Base-by-base conservation (phyloP, 306 rosid species). In the Cucumis cinereus region DNA sequence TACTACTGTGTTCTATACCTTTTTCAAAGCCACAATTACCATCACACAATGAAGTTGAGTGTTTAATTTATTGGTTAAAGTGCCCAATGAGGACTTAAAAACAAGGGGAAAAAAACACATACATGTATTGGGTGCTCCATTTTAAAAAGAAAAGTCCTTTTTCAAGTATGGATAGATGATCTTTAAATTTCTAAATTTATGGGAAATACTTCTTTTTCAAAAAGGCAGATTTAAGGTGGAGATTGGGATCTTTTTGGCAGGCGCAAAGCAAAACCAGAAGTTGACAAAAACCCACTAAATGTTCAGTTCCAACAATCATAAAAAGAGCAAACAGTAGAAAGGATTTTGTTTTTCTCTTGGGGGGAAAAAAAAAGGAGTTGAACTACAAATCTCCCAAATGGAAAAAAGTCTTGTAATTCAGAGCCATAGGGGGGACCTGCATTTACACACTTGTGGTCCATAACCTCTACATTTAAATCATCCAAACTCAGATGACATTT, bases 211-310 rank as follows among this genome's bases (percentile, higher is more conserved):
- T 57, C 0, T 8, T 62, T 64, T 67, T 19, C 16, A 40, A 20
- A 67, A 67, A 43, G 17, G 54, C 55, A 68, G 52, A 30, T 28
- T 13, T 40, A 13, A 69, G 56, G 74, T 69, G 56, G 36, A 7
- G 56, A 23, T 69, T 69, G 57, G 36, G 74, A 69, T 70, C 57
- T 14, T 70, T 47, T 45, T 70, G 36, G 54, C 35, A 68, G 54
- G 74, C 54, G 55, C 74, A 41, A 68, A 36, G 72, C 72, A 20
- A 41, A 47, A 47, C 57, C 8, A 70, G 75, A 70, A 70, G 23
- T 23, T 70, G 40, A 70, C 23, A 15, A 47, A 45, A 13, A 70
- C 15, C 35, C 41, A 24, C 75, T 38, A 70, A 23, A 47, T 45
- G 9, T 4, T 47, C 36, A 23, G 55, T 68, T 43, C 20, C 12